Base-by-base conservation (phyloP, 1,139 yeast species). In the Protomyces arabidopsidicola region DNA sequence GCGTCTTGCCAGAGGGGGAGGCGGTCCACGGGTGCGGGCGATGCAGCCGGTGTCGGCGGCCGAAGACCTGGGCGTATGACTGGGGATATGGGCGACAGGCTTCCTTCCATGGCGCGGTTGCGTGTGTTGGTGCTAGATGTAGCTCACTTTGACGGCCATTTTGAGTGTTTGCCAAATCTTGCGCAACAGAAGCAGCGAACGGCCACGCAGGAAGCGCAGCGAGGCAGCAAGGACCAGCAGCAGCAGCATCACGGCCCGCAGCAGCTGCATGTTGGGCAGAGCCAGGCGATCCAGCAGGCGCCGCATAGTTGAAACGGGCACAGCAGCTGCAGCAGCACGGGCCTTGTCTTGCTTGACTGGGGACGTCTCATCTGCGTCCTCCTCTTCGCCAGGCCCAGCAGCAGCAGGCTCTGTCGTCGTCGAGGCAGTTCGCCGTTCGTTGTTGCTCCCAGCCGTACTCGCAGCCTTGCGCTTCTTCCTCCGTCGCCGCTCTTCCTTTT, bases 11-110 rank as follows among this genome's bases (percentile, higher is more conserved):
- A 64, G 27, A 53, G 36, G 27, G 53, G 64, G 5, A 45, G 24
- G 24, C 52, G 59, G 42, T 57, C 60, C 50, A 51, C 16, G 27
- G 73, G 72, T 3, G 67, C 68, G 2, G 73, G 73, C 12, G 73
- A 71, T 2, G 73, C 73, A 8, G 73, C 73, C 1, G 73, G 73
- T 2, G 73, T 71, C n/a, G 71, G 69, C 10, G 62, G 62, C 20
- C 56, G 10, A 10, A 42, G 48, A 12, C 48, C 48, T 10, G 48
- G 48, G 9, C 48, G 48, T n/a, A 42, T 42, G 14, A 36, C 42
- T 9, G 42, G 42, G 16, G 31, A 12, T 38, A 16, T 8, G 42
- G 42, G 42, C 3, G 31, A 27, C 8, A 27, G 31, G 31, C 31
- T 27, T 3, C 31, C 31, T 27, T 27, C 31, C 31, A 27, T 27